phyloP scores from a whole-genome alignment of 345 rosid genomes.

The Euphorbia peplus region DNA sequence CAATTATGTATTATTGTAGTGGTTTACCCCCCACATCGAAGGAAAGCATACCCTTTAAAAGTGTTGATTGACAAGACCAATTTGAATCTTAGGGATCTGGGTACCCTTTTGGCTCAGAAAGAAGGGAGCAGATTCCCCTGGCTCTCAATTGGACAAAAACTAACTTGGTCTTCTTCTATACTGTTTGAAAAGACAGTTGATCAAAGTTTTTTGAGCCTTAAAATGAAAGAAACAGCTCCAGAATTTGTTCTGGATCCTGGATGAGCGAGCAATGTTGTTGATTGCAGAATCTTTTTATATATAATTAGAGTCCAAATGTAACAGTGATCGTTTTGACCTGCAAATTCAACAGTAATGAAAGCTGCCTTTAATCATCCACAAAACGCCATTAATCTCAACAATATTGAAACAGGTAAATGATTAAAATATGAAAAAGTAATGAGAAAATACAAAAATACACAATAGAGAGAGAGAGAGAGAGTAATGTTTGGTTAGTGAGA shows the following conservation, averaged over 20 bases:
- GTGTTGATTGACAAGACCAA: conserved; percentile 45
- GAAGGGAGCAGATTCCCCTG: conserved; percentile 16
- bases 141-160: conserved; percentile 15
- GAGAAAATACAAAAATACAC: neutral
- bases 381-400: conserved; percentile 26
- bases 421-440: no score
- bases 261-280: neutral
- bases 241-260: conserved; percentile 31
- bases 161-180: conserved; percentile 12
- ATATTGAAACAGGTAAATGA: no score
- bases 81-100: conserved; percentile 29
- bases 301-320: no score
- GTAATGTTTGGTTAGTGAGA: conserved; percentile 18
- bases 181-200: conserved; percentile 18
- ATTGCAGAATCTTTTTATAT: conserved; percentile 19
- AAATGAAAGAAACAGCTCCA: conserved; percentile 34
- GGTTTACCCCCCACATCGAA: conserved; percentile 41
- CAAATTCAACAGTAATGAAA: no score
- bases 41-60: conserved; percentile 26
- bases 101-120: conserved; percentile 27
- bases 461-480: neutral
- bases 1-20: conserved; percentile 39
- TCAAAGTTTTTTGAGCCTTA: conserved; percentile 25
- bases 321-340: conserved; percentile 25
- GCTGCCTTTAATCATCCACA: conserved; percentile 21